Evolutionary conservation across 129 eudicot genomes (phyloP), one percentile per base, ranked within the genome.

Genomic region (Artemisia tridentata): DNA sequence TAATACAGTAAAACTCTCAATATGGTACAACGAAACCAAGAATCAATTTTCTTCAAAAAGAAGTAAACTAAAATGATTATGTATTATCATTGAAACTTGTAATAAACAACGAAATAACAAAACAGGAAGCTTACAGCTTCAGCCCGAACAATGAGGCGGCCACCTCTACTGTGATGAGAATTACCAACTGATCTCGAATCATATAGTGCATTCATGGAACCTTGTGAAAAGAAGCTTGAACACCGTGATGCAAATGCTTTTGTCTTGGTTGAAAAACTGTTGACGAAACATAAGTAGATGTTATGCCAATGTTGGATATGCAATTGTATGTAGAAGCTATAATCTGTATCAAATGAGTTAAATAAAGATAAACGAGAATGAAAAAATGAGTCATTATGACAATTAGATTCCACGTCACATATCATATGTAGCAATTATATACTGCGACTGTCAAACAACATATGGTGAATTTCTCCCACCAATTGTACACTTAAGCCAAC

Each of bases 111-210:
- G 21, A 54, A 41, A 45, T 52, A 52, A 49, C 71, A n/a, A 11
- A 69, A 55, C 19, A 50, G 15, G 58, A 55, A 68, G 80, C 93
- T 84, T 75, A 91, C 98, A 56, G 79, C 34, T 31, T 75, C 88
- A 63, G 98, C 98, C 82, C 91, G 86, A 81, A 91, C 96, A 74
- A 86, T 48, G 3, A 86, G 72, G 25, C 88, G 81, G 49, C 82
- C 64, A 68, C 89, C 81, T 77, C 90, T 77, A 10, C 79, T 80
- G 43, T 71, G 83, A 75, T 72, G 71, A 55, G 78, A 63, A 64
- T 21, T 70, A 11, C 62, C 78, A 72, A 66, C 23, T 57, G 77
- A 49, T 11, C 72, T 74, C 38, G 74, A 58, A 73, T 70, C 65
- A 63, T 75, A 91, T 64, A 86, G 75, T 56, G 79, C 69, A 56